phyloP scores from a whole-genome alignment of 257 asterid species.

The Scutellaria baicalensis region DNA sequence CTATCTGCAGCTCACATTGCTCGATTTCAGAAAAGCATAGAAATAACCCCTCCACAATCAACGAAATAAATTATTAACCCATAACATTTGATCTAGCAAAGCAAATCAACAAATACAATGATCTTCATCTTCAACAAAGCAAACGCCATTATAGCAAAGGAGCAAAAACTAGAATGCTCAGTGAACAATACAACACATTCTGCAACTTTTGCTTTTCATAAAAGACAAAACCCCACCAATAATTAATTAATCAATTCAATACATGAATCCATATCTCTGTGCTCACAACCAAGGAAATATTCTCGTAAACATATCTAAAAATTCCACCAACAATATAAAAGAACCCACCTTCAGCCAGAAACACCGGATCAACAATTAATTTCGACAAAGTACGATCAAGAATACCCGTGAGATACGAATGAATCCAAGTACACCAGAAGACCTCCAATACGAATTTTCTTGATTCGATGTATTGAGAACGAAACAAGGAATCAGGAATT shows the following conservation, averaged over 20 bases:
- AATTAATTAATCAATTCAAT: not conserved
- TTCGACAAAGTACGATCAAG: constrained; percentile 4
- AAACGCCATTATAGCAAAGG: not conserved
- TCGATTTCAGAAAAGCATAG: not conserved
- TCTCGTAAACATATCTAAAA: not conserved
- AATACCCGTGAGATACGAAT: constrained; percentile 17
- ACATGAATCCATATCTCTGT: not conserved
- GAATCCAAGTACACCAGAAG: not conserved
- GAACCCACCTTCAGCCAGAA: constrained; percentile 6
- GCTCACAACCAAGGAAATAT: not conserved
- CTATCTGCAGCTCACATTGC: constrained; percentile 11
- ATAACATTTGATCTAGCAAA: not conserved
- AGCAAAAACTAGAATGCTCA: not conserved
- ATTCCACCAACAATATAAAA: not conserved
- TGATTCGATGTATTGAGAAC: not conserved
- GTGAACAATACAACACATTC: not conserved
- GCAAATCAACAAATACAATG: not conserved
- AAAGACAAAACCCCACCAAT: not conserved
- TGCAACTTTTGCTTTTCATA: not conserved
- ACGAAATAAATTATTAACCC: not conserved
- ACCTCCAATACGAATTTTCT: constrained; percentile 1
- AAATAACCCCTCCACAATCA: not conserved
- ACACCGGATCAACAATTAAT: constrained; percentile 6
- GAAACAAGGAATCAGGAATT: not conserved
- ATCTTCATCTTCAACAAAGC: not conserved